These are phyloP conservation scores for Cladosporium sphaerospermum DNA, from an alignment of 2,329 filamentous ascomycete species.

Conservation along the genomic window DNA sequence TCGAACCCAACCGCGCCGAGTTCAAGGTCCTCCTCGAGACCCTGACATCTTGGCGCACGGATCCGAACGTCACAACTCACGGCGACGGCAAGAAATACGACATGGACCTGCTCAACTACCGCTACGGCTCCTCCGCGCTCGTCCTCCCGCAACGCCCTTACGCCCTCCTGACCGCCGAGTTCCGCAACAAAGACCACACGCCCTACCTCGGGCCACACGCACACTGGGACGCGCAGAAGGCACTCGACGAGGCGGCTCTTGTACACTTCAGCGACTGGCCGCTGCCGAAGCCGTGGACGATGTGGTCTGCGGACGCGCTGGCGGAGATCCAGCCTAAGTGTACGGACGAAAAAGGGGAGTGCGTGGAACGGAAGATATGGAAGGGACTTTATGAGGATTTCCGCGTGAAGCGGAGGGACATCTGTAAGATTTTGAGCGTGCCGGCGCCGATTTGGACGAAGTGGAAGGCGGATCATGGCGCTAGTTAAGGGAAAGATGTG, in stretches of 20 bases:
- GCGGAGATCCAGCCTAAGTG: slow-evolving; percentile 43
- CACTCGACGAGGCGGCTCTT: slow-evolving; percentile 54
- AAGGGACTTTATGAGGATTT: slow-evolving; percentile 42
- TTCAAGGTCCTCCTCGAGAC: slow-evolving; percentile 38
- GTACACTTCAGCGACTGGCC: slow-evolving; percentile 68
- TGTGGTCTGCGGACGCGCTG: slow-evolving; percentile 37
- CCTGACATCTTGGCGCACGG: slow-evolving; percentile 28
- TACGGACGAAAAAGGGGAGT: slow-evolving; percentile 19
- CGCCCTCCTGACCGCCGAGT: slow-evolving; percentile 55
- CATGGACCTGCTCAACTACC: slow-evolving; percentile 59
- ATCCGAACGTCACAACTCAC: slow-evolving; percentile 36
- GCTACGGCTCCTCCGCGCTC: slow-evolving; percentile 52
- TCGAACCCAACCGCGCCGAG: slow-evolving; percentile 53
- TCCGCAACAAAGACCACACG: slow-evolving; percentile 46
- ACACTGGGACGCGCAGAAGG: slow-evolving; percentile 52
- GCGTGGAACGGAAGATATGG: slow-evolving; percentile 38
- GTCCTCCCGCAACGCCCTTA: slow-evolving; percentile 58
- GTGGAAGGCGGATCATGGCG: slow-evolving; percentile 9
- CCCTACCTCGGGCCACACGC: slow-evolving; percentile 39
- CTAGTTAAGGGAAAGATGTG: background rate
- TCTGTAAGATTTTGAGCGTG: slow-evolving; percentile 27
- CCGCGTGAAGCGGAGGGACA: slow-evolving; percentile 34
- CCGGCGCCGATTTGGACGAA: slow-evolving; percentile 17
- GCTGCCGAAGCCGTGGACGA: slow-evolving; percentile 57
- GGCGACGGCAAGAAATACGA: slow-evolving; percentile 36